Conservation (phyloP, 1,139 yeast genomes). For the Kurtzmaniella quercitrusa region DNA sequence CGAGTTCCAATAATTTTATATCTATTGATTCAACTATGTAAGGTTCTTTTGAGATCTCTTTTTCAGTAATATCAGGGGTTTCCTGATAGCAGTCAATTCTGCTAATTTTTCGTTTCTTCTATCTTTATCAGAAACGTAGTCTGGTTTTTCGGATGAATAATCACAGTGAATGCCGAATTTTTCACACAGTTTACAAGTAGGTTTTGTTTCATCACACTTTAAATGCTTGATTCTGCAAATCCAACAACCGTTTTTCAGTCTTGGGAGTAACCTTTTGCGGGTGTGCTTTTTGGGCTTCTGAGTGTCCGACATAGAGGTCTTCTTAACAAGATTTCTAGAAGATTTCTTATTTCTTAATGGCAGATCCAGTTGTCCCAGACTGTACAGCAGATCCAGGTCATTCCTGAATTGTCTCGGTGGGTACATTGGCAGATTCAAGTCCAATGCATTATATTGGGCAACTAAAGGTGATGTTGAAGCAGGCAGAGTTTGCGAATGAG, state of each 20-base stretch:
- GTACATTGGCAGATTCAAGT: conserved; percentile 11
- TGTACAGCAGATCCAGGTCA: conserved; percentile 19
- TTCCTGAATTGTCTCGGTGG: conserved; percentile 27
- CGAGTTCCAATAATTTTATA: no score
- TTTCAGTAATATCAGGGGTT: conserved; percentile 10
- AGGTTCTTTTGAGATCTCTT: conserved; percentile 3
- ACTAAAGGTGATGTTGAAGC: conserved; percentile 8
- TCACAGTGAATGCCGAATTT: conserved; percentile 45
- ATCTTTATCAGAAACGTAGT: conserved; percentile 35
- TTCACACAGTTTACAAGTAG: conserved; percentile 34
- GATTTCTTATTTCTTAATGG: conserved; percentile 4
- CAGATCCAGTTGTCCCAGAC: conserved; percentile 4
- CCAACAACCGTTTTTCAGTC: conserved; percentile 48
- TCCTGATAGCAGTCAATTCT: conserved; percentile 29
- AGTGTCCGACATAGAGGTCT: conserved; percentile 7
- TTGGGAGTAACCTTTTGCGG: conserved; percentile 37
- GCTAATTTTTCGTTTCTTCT: conserved; percentile 32
- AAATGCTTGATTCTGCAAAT: conserved; percentile 48
- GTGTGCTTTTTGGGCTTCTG: conserved; percentile 32
- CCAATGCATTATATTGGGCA: conserved; percentile 7
- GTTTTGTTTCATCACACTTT: conserved; percentile 42
- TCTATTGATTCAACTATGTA: background rate
- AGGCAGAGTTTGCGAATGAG: conserved; percentile 2
- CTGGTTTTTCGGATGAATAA: conserved; percentile 39
- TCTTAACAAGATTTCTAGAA: conserved; percentile 7